Conservation (phyloP, 306 rosid species). For the barrel medic (Medicago truncatula) region DNA sequence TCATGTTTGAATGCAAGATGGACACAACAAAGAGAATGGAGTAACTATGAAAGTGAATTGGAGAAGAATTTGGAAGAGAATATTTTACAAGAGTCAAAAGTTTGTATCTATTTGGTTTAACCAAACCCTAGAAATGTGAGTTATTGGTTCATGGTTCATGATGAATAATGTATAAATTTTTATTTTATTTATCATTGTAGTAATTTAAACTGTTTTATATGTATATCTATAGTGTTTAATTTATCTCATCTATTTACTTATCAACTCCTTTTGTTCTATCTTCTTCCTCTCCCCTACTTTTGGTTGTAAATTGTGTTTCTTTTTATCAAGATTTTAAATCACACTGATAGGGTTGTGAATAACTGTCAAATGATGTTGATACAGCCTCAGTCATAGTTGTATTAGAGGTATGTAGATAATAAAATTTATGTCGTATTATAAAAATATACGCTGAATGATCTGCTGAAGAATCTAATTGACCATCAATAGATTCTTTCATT, state of each 20-base stretch:
- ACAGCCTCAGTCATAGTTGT: background rate
- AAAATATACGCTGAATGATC: too few species aligned
- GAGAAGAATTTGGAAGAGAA: conserved; percentile 7
- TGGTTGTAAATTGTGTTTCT: background rate
- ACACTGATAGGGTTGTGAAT: background rate
- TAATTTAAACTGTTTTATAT: background rate
- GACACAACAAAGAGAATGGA: conserved; percentile 7
- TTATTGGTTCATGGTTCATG: conserved; percentile 17
- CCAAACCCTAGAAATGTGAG: conserved; percentile 10
- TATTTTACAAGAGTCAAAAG: conserved; percentile 47
- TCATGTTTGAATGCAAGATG: conserved; percentile 27
- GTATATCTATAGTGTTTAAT: conserved; percentile 9
- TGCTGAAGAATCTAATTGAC: too few species aligned
- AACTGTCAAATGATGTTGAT: background rate
- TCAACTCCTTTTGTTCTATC: background rate
- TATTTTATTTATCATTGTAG: background rate
- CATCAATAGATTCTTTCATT: too few species aligned
- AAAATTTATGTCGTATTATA: too few species aligned
- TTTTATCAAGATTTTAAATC: background rate
- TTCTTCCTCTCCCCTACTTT: conserved; percentile 8
- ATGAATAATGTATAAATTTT: conserved; percentile 8
- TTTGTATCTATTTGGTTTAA: conserved; percentile 45
- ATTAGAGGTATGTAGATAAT: background rate
- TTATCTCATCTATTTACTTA: background rate
- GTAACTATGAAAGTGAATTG: background rate